Base-by-base conservation (phyloP, 371 early-diverging fungal species). In the Conidiobolus incongruus region DNA sequence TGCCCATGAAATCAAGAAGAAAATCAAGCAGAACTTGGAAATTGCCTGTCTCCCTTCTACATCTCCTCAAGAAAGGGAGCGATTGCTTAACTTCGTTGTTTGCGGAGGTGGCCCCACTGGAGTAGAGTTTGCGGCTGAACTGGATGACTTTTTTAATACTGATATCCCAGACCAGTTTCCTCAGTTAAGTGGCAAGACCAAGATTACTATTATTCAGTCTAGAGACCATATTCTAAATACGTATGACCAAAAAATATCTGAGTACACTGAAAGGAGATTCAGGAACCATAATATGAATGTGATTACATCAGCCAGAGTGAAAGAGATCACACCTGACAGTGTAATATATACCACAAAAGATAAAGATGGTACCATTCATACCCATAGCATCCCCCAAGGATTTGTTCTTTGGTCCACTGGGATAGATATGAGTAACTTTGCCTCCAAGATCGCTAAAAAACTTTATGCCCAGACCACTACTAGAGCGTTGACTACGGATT, bases 391-490 rank as follows among this genome's bases (percentile, higher is more conserved):
- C 0, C 72, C 78, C 15, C 75, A 65, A 48, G 83, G 85, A 1
- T 53, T 85, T 30, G 68, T 78, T 45, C 58, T 89, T 30, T 89
- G 90, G 90, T 69, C 81, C 4, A 85, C 90, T 1, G 90, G 90
- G 17, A 64, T 85, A 28, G 70, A 69, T 47, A 63, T 59, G 57
- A 42, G 49, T 1, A 48, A 45, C 2, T 37, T 55, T 4, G 50
- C 49, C 16, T 12, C 17, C 10, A 32, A 20, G 15, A 69, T 89
- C 36, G 61, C 72, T 6, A 55, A 59, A 35, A 53, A 59, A 2
- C 49, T 72, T 8, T 51, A 49, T 6, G 49, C 38, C 1, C 81
- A 81, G 45, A 54, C 55, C 13, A 72, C 79, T 47, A 55, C 52
- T 35, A 68, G 75, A 42, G 77, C 75, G 2, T 55, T 89, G 5